Evolutionary conservation across 2,329 filamentous ascomycete species (phyloP).

Genomic region (Nemania serpens): DNA sequence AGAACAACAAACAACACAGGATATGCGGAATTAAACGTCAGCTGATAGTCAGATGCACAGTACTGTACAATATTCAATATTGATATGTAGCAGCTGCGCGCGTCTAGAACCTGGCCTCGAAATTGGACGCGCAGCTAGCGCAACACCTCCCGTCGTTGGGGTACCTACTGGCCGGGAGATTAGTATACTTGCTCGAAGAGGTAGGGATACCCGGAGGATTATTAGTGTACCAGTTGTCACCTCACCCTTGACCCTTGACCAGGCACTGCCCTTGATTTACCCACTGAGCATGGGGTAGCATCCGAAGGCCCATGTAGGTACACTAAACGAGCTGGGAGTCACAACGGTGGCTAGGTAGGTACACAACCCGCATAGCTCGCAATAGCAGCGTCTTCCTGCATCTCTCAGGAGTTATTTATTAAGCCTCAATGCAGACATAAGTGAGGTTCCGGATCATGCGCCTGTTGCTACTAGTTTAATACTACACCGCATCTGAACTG

Average conservation of each 20-base stretch:
- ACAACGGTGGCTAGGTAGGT: slow-evolving; percentile 10
- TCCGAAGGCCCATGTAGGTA: slow-evolving; percentile 4
- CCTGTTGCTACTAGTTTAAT: slow-evolving; percentile 1
- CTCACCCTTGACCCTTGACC: background rate
- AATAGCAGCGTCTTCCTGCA: slow-evolving; percentile 14
- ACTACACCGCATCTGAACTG: slow-evolving; percentile 10
- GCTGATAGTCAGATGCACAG: slow-evolving; percentile 9
- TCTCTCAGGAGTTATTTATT: slow-evolving; percentile 15
- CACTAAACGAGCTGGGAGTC: slow-evolving; percentile 18
- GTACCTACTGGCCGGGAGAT: slow-evolving; percentile 1
- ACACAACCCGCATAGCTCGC: slow-evolving; percentile 16
- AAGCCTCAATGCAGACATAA: slow-evolving; percentile 8
- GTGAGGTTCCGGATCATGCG: slow-evolving; percentile 16
- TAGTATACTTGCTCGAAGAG: slow-evolving; percentile 13
- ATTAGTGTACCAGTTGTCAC: slow-evolving; percentile 2
- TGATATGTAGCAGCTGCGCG: slow-evolving; percentile 15
- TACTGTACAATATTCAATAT: background rate
- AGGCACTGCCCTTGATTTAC: slow-evolving; percentile 12
- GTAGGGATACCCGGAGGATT: slow-evolving; percentile 23
- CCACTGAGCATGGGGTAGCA: slow-evolving; percentile 20
- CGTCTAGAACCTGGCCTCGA: slow-evolving; percentile 24
- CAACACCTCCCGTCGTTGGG: slow-evolving; percentile 17
- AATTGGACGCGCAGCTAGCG: slow-evolving; percentile 26
- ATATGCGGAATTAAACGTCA: background rate
- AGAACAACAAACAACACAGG: background rate